Conservation (phyloP, 1,139 yeast genomes). For the Candida gigantensis region DNA sequence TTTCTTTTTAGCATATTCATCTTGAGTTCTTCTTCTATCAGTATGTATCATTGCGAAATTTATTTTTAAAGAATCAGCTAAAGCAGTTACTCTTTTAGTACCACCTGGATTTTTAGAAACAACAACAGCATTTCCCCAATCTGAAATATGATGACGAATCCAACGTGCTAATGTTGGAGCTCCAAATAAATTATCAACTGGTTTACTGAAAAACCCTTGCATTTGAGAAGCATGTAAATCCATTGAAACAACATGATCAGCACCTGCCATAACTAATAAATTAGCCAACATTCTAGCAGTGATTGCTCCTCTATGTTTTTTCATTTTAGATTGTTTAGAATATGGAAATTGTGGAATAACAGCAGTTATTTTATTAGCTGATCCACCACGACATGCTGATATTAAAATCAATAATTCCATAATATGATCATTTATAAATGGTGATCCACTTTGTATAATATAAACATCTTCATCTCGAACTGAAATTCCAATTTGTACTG, state of each 20-base stretch:
- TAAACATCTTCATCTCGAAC: conserved; percentile 97
- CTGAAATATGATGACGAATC: conserved; percentile 88
- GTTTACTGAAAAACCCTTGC: conserved; percentile 98
- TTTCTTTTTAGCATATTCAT: conserved; percentile 52
- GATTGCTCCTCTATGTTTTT: conserved; percentile 97
- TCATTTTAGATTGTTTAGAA: conserved; percentile 97
- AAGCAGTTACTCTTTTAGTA: conserved; percentile 93
- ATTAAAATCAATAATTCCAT: conserved; percentile 94
- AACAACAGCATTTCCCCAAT: conserved; percentile 78
- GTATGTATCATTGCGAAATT: conserved; percentile 99
- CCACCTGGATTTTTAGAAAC: conserved; percentile 99
- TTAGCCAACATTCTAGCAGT: conserved; percentile 99
- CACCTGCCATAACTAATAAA: conserved; percentile 95
- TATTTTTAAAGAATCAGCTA: conserved; percentile 92
- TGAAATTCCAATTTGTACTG: conserved; percentile 91
- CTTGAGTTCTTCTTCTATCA: conserved; percentile 89
- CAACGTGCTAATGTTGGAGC: conserved; percentile 96
- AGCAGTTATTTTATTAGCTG: conserved; percentile 95
- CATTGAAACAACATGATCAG: conserved; percentile 98
- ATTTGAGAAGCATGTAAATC: conserved; percentile 97
- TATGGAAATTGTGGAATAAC: conserved; percentile 98
- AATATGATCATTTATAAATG: conserved; percentile 87
- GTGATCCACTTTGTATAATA: conserved; percentile 91
- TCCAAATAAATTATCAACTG: conserved; percentile 94
- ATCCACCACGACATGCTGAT: conserved; percentile 95